Evolutionary conservation across 2,329 filamentous ascomycete genomes (phyloP), one percentile per base, ranked within the genome.

Genomic region (Botryotinia calthae): DNA sequence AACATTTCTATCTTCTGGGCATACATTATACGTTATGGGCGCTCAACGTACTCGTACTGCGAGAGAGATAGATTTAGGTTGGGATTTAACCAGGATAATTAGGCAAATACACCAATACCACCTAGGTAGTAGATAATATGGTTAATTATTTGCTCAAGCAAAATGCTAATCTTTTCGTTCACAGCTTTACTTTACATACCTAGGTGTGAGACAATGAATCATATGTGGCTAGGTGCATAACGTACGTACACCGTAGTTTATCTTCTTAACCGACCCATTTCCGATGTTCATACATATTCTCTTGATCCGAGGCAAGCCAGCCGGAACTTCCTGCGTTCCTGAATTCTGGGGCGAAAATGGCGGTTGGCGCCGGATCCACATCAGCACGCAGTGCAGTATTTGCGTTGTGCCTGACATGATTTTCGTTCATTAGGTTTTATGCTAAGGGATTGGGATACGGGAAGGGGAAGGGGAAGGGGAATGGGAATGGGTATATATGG

Each of bases 291-390:
- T 22, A 22, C 14, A 61, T 10, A 7, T 14, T 54, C 48, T 54
- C 12, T n/a, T 54, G 12, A 62, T 62, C 59, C 59, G 59, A 62
- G 59, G 34, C 37, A 62, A 40, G 48, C 48, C 48, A 54, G 25
- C n/a, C 48, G 4, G 9, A 42, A 12, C 25, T 10, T 70, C 10
- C 25, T 70, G 51, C 34, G 34, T 70, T 51, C 56, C 46, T 48
- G 56, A 42, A 48, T 56, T 62, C 28, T 64, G 71, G 63, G 71
- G 56, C 66, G 48, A 28, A 73, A 73, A 70, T 37, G 64, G 71
- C 71, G 69, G 61, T 63, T 63, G 61, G 61, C 61, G 61, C 37
- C 61, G 61, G 61, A 40, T 63, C 61, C 40, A 63, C 61, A 63
- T 14, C 44, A 42, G 22, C 37, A 37, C 8, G 37, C 37, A 37